Evolutionary conservation across 805 yeast genomes (phyloP), one percentile per base, ranked within the genome.

Genomic region (Candida methanosorbosa): DNA sequence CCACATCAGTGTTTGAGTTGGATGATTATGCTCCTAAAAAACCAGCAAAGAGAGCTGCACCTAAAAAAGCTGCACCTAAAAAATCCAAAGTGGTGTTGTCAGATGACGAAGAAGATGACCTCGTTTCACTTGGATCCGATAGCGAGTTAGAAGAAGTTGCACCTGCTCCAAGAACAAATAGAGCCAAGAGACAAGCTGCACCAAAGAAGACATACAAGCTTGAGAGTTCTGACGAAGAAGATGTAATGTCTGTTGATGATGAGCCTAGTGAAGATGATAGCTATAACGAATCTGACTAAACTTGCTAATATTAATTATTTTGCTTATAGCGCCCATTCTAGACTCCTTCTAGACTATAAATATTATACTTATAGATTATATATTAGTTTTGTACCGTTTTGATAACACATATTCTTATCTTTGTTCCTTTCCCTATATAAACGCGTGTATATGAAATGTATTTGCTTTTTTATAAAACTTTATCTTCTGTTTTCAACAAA

Each of bases 141-240:
- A 29, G 22, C 19, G 43, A 34, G 12, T 42, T 35, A 5, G 38
- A 35, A 3, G 36, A 27, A 14, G 29, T 35, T 32, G 30, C 37
- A 12, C 28, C 38, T 8, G 16, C 15, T 14, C 4, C n/a, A 4
- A 41, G 39, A 17, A 9, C 37, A 11, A 11, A 27, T 3, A 39
- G 42, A 25, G 25, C 32, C 6, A 39, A 24, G 18, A 40, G 27
- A 9, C 26, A 33, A 8, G 19, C 41, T 7, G 34, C 38, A 17
- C n/a, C n/a, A n/a, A 40, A 41, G 17, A 41, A 49, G 16, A 32
- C 30, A 13, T 39, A 38, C 22, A 35, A 38, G 9, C 44, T 45
- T n/a, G 50, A 44, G 21, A 44, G 46, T 18, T 38, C 40, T 12
- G 47, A 46, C 13, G 50, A 44, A 5, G 12, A 21, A 13, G 44